Conservation (phyloP, 2,329 filamentous ascomycete genomes). For the Beauveria sp. region DNA sequence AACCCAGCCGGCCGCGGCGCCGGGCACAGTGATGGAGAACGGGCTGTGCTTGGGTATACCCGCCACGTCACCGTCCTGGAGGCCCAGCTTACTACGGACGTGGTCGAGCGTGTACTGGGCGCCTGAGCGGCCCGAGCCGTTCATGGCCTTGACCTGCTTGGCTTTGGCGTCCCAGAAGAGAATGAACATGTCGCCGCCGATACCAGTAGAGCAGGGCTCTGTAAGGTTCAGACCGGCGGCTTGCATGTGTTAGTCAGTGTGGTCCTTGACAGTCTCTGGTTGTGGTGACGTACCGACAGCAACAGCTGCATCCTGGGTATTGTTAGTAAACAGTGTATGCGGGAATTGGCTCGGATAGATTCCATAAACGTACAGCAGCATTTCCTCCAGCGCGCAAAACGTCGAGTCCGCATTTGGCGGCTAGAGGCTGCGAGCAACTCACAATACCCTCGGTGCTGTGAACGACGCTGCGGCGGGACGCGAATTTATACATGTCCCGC, state of each 20-base stretch:
- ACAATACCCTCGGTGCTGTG: slow-evolving; percentile 92
- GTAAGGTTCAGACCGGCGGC: slow-evolving; percentile 90
- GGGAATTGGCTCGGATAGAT: not conserved
- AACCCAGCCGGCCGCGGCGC: slow-evolving; percentile 87
- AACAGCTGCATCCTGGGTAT: slow-evolving; percentile 77
- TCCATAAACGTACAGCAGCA: slow-evolving; percentile 62
- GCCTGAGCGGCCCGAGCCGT: slow-evolving; percentile 84
- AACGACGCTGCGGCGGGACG: slow-evolving; percentile 82
- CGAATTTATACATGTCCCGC: slow-evolving; percentile 53
- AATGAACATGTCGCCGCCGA: slow-evolving; percentile 96
- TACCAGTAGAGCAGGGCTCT: slow-evolving; percentile 86
- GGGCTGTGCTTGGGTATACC: slow-evolving; percentile 69
- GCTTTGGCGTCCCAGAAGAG: slow-evolving; percentile 82
- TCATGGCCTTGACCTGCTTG: slow-evolving; percentile 76
- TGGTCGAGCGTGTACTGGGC: slow-evolving; percentile 60
- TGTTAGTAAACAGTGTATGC: not conserved
- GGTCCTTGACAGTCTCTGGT: not conserved
- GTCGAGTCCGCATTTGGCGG: slow-evolving; percentile 78
- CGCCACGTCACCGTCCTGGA: slow-evolving; percentile 47
- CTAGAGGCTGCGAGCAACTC: slow-evolving; percentile 81
- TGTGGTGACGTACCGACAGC: slow-evolving; percentile 63
- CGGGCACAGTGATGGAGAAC: slow-evolving; percentile 79
- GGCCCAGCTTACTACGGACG: slow-evolving; percentile 60
- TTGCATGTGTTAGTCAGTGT: slow-evolving; percentile 23
- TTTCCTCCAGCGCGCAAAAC: slow-evolving; percentile 86